Percentiles rank a stretch among this genome's conserved stretches.
These are phyloP conservation scores for Marasmius tenuissimus DNA, from an alignment of 1,284 basidiomycete species.

Conservation along the genomic window DNA sequence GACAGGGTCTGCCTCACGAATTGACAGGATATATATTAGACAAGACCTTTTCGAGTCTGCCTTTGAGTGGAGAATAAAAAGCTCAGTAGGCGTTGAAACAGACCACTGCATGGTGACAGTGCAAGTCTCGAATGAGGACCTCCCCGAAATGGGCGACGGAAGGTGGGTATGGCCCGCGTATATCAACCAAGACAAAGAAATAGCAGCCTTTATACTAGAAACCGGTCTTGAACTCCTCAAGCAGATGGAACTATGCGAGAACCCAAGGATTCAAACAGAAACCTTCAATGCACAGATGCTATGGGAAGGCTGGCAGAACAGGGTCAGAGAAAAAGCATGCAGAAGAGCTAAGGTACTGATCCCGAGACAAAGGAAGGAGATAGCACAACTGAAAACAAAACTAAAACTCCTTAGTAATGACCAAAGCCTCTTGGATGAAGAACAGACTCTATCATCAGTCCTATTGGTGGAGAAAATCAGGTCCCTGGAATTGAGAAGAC, in stretches of 20 bases:
- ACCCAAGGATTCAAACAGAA: background rate
- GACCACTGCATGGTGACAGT: constrained; percentile 24
- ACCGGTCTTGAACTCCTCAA: constrained; percentile 3
- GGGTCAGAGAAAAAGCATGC: constrained; percentile 5
- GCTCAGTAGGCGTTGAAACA: constrained; percentile 4
- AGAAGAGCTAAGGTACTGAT: constrained; percentile 8
- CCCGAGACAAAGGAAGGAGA: constrained; percentile 4
- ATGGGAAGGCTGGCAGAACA: constrained; percentile 6
- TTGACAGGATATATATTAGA: constrained; percentile 30
- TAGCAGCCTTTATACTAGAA: constrained; percentile 4
- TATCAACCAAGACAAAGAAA: constrained; percentile 18
- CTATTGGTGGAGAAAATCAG: constrained; percentile 5
- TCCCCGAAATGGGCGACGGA: constrained; percentile 23
- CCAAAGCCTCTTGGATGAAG: background rate
- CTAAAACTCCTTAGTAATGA: constrained; percentile 5
- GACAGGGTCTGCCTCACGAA: constrained; percentile 17
- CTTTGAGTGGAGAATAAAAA: constrained; percentile 17
- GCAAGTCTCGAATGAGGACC: constrained; percentile 7
- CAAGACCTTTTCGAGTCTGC: background rate
- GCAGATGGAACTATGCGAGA: background rate
- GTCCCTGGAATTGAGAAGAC: constrained; percentile 8
- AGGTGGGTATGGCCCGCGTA: constrained; percentile 22
- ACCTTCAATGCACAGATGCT: constrained; percentile 9
- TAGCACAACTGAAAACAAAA: constrained; percentile 6
- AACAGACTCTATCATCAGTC: background rate